Percentiles rank a stretch among this genome's conserved stretches.
phyloP scores from a whole-genome alignment of 768 basidiomycete species.

The Galerina marginata region DNA sequence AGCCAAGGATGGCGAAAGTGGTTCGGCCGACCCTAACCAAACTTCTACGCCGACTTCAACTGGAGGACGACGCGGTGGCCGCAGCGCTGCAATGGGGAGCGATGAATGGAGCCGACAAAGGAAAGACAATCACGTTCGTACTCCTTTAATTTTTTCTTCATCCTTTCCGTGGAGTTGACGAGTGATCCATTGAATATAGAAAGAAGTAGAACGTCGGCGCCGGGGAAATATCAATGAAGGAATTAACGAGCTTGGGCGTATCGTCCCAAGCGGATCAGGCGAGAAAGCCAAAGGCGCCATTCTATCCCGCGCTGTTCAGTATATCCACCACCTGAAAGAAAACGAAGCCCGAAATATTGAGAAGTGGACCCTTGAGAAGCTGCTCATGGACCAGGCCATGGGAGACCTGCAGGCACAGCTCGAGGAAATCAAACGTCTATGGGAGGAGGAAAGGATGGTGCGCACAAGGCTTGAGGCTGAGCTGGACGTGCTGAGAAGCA shows the following conservation, averaged over 20 bases:
- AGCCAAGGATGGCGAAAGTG: constrained; percentile 14
- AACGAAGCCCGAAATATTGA: constrained; percentile 91
- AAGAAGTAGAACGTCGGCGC: constrained; percentile 96
- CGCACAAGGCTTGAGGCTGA: constrained; percentile 70
- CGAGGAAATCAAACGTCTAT: constrained; percentile 79
- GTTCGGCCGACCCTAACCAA: not conserved
- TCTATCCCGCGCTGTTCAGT: constrained; percentile 85
- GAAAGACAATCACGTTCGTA: constrained; percentile 81
- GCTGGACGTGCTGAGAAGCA: constrained; percentile 57
- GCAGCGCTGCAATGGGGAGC: constrained; percentile 66
- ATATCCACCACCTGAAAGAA: constrained; percentile 90
- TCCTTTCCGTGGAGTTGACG: constrained; percentile 4
- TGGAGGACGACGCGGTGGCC: constrained; percentile 54
- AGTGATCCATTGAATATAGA: constrained; percentile 52
- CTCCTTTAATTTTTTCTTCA: not conserved
- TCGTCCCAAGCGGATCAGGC: constrained; percentile 86
- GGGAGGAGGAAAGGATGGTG: constrained; percentile 76
- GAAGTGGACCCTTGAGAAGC: constrained; percentile 92
- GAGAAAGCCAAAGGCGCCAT: constrained; percentile 92
- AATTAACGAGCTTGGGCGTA: constrained; percentile 88
- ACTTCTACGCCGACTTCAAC: constrained; percentile 33
- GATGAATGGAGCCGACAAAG: constrained; percentile 83
- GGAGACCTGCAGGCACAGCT: constrained; percentile 83
- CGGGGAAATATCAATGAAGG: constrained; percentile 97
- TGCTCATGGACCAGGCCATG: constrained; percentile 93